Conservation (phyloP, 768 basidiomycete species). For the Suillus spraguei region DNA sequence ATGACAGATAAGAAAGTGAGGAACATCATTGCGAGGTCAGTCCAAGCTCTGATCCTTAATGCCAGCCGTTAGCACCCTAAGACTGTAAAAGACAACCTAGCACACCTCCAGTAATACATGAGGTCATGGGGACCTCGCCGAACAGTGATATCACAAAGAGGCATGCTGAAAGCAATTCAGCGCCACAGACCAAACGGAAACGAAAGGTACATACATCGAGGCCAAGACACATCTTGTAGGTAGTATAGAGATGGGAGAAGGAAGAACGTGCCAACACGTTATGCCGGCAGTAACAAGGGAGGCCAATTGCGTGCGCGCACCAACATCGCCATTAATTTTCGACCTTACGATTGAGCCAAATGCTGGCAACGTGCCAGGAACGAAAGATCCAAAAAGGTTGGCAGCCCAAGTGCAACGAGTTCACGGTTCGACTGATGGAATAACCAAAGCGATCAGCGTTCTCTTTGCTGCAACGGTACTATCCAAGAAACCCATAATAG, state of each 20-base stretch:
- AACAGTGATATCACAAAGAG: constrained; percentile 86
- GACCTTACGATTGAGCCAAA: constrained; percentile 93
- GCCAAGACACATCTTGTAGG: constrained; percentile 87
- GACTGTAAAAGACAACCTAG: neutral
- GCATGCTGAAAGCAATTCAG: constrained; percentile 55
- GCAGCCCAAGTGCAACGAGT: constrained; percentile 87
- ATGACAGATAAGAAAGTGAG: constrained; percentile 90
- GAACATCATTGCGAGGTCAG: constrained; percentile 82
- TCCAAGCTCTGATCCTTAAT: constrained; percentile 87
- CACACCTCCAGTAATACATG: constrained; percentile 79
- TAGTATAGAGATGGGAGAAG: constrained; percentile 84
- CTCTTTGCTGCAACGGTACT: constrained; percentile 96
- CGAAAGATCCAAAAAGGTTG: constrained; percentile 76
- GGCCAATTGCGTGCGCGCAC: constrained; percentile 88
- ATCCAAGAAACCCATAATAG: constrained; percentile 90
- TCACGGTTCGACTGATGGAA: constrained; percentile 93
- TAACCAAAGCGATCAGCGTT: constrained; percentile 81
- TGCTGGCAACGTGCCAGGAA: constrained; percentile 89
- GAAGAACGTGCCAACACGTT: constrained; percentile 81
- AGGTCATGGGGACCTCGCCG: constrained; percentile 85
- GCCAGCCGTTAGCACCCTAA: neutral
- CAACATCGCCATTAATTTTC: constrained; percentile 88
- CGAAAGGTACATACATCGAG: constrained; percentile 63
- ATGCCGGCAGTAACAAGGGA: constrained; percentile 74
- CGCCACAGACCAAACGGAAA: constrained; percentile 6